Base-by-base conservation (phyloP, 2,329 filamentous ascomycete species). In the Aureobasidium sp. region DNA sequence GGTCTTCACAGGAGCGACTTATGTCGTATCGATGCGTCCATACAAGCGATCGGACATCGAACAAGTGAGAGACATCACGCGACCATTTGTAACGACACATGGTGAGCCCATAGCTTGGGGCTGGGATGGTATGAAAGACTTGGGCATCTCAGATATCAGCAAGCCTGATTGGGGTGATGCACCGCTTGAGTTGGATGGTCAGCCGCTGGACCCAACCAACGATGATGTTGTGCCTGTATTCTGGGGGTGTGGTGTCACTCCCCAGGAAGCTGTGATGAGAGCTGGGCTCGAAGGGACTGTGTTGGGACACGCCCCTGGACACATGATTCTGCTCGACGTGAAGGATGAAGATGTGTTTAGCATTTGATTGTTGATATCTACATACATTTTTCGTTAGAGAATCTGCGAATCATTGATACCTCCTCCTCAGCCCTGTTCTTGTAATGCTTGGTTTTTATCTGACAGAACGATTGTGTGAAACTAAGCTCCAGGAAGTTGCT, bases 161-260 rank as follows among this genome's bases (percentile, higher is more conserved):
- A 63, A 47, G 8, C 81, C 82, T 1, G 79, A 87, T 57, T 88
- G 82, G 79, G 85, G 85, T 0, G 82, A 86, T 63, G 64, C 64
- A 3, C 78, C 78, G 5, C 61, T 73, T 6, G 71, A 72, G 14
- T 49, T 68, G 17, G 71, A 76, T 34, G 0, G 55, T 15, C 68
- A 71, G 57, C 71, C 71, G 27, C 64, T 75, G 29, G 66, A 41
- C 25, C 15, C 70, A 17, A 72, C 70, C 15, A 72, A 72, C 22
- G 73, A 77, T 15, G 75, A 79, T 2, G 74, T 79, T 29, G 75
- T 85, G 34, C 82, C 82, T 0, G 79, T 84, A 4, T 85, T 85
- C 65, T 83, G 85, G 84, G 85, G 83, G 0, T 88, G 85, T 68
- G 85, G 85, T 37, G 84, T 87, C 12, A 87, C 85, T 41, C 84